Conservation (phyloP, 106 monocot species). For the Dendrobium catenatum region DNA sequence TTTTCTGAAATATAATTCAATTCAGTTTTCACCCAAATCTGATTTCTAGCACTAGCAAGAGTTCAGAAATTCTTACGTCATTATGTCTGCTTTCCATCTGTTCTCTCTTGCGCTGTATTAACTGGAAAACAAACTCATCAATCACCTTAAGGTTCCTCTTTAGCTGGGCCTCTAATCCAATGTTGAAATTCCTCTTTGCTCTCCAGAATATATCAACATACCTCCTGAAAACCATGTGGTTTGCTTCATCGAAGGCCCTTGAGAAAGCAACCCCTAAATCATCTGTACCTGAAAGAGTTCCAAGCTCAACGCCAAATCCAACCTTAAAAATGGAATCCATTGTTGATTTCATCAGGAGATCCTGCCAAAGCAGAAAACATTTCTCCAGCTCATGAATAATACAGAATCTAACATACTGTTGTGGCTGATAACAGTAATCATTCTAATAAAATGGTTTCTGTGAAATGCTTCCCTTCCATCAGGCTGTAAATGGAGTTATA, state of each 20-base stretch:
- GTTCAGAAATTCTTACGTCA: constrained; percentile 9
- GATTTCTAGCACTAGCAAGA: background rate
- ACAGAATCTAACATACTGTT: background rate
- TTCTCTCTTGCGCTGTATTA: constrained; percentile 20
- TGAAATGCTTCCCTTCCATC: no score
- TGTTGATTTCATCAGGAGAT: constrained; percentile 36
- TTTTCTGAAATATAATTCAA: constrained; percentile 9
- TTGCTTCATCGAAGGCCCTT: constrained; percentile 51
- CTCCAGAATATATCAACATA: constrained; percentile 43
- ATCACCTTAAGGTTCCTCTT: constrained; percentile 40
- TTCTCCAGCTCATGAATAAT: background rate
- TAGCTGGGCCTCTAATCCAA: constrained; percentile 38
- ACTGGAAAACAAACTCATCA: constrained; percentile 42
- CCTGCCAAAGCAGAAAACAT: constrained; percentile 4
- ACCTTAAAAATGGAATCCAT: constrained; percentile 56
- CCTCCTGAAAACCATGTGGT: constrained; percentile 18
- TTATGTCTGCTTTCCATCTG: constrained; percentile 7
- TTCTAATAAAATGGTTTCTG: background rate
- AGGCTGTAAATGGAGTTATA: no score
- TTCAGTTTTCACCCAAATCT: constrained; percentile 1
- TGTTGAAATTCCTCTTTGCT: constrained; percentile 29
- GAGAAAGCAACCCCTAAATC: constrained; percentile 17
- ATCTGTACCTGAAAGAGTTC: constrained; percentile 26
- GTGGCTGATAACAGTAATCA: background rate
- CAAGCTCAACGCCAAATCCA: constrained; percentile 46